Evolutionary conservation across 768 basidiomycete species (phyloP), one percentile per base, ranked within the genome.

Genomic region (Boletus fagicola): DNA sequence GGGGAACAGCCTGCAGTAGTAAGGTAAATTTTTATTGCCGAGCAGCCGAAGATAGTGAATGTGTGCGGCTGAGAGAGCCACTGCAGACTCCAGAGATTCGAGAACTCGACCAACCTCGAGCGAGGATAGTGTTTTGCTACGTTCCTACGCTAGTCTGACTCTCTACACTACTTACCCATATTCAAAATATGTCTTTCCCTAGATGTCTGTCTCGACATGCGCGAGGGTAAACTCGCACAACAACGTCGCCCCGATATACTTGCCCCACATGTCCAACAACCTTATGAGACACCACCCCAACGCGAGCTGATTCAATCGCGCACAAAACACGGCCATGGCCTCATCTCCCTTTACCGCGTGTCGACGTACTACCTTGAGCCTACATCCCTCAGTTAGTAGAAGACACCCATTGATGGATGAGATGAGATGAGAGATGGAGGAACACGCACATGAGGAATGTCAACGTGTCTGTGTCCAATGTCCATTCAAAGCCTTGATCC

Each of bases 241-340:
- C 57, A 75, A 48, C 22, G 68, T 66, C 42, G 69, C 70, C 18
- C 63, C 66, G 10, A 57, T 65, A 52, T 69, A 53, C 52, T 82
- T 83, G 12, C 84, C 84, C 30, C 74, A 72, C 72, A 68, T 72
- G 62, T 82, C 75, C 52, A 86, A 63, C 71, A 86, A 72, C 39
- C 79, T 74, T 31, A 83, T 66, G 31, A 84, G 60, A 20, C 77
- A 73, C 80, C 78, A 83, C 28, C 78, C 82, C 57, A 72, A 68
- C 43, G 78, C 69, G 26, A 85, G 61, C 54, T 79, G 69, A 30
- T 72, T 73, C 33, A 86, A 59, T 12, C 78, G 75, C n/a, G 78
- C 80, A 65, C 83, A 82, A 64, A 84, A 85, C 7, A 78, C 72
- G 3, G 74, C 79, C n/a, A 84, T 59, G 45, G 70, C 67, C 54